These are phyloP conservation scores for Sarocladium kiliense DNA, from an alignment of 2,329 filamentous ascomycete species.

Conservation along the genomic window DNA sequence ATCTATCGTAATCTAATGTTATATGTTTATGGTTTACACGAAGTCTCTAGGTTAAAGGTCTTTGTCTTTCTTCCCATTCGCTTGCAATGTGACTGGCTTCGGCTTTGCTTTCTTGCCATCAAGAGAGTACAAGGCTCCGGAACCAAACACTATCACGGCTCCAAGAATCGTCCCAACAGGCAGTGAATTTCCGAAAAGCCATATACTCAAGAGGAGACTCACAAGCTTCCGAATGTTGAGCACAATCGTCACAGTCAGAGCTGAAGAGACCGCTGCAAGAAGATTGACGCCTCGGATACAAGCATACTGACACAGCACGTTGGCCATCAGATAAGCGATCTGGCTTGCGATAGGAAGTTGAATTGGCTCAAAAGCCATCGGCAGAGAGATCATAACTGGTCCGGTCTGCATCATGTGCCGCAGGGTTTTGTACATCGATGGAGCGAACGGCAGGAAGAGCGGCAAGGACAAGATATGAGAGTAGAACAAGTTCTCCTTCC, in stretches of 20 bases:
- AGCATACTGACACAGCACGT: conserved; percentile 85
- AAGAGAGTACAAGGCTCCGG: conserved; percentile 85
- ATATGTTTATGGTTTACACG: too few species aligned
- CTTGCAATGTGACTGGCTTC: background rate
- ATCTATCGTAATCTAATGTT: background rate
- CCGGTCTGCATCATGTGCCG: conserved; percentile 56
- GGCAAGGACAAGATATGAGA: conserved; percentile 72
- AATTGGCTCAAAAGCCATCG: background rate
- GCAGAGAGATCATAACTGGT: conserved; percentile 38
- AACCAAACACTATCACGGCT: conserved; percentile 80
- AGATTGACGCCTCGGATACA: conserved; percentile 96
- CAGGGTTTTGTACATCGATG: conserved; percentile 61
- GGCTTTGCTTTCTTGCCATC: conserved; percentile 41
- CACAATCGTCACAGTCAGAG: conserved; percentile 92
- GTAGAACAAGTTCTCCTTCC: conserved; percentile 96
- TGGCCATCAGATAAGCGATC: conserved; percentile 64
- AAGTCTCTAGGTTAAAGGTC: background rate
- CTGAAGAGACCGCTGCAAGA: conserved; percentile 82
- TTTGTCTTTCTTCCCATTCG: conserved; percentile 5
- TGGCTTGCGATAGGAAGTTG: conserved; percentile 55
- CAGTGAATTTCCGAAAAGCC: conserved; percentile 85
- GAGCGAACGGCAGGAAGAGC: conserved; percentile 68
- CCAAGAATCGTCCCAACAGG: conserved; percentile 73
- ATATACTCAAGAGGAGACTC: conserved; percentile 85
- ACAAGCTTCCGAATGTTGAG: conserved; percentile 93